Conservation (phyloP, 2,329 filamentous ascomycete species). For the Rosellinia necatrix region DNA sequence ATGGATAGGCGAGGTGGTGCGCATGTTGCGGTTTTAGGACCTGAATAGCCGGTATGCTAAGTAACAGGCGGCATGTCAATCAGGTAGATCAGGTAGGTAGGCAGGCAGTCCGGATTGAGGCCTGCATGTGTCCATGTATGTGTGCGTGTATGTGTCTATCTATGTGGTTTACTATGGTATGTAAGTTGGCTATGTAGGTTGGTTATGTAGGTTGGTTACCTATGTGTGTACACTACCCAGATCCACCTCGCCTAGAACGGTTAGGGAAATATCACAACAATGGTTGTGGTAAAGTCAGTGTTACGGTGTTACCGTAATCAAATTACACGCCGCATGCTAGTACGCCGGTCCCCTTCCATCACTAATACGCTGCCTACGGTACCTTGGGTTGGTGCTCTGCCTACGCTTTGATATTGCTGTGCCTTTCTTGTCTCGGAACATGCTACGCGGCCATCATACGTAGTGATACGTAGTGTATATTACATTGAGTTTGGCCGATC, state of each 20-base stretch:
- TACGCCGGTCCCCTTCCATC: neutral
- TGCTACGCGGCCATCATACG: conserved; percentile 11
- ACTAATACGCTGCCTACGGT: neutral
- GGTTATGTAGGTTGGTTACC: no score
- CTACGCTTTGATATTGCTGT: conserved; percentile 2
- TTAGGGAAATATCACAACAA: conserved; percentile 4
- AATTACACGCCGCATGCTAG: conserved; percentile 3
- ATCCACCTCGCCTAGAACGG: neutral
- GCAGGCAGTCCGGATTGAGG: no score
- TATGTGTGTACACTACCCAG: no score
- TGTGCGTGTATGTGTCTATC: no score
- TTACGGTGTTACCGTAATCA: neutral
- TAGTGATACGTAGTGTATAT: neutral
- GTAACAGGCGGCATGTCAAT: no score
- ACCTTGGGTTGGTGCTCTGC: neutral
- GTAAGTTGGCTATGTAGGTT: no score
- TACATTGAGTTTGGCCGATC: conserved; percentile 1
- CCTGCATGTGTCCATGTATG: no score
- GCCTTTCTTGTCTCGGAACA: conserved; percentile 20
- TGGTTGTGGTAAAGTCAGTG: neutral
- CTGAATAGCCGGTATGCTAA: no score
- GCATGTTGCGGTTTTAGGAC: no score
- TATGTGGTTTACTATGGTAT: no score
- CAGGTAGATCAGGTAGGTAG: no score
- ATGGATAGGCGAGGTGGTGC: no score